Evolutionary conservation across 2,329 filamentous ascomycete genomes (phyloP), one percentile per base, ranked within the genome.

Genomic region (Neofusicoccum kwambonambiense): DNA sequence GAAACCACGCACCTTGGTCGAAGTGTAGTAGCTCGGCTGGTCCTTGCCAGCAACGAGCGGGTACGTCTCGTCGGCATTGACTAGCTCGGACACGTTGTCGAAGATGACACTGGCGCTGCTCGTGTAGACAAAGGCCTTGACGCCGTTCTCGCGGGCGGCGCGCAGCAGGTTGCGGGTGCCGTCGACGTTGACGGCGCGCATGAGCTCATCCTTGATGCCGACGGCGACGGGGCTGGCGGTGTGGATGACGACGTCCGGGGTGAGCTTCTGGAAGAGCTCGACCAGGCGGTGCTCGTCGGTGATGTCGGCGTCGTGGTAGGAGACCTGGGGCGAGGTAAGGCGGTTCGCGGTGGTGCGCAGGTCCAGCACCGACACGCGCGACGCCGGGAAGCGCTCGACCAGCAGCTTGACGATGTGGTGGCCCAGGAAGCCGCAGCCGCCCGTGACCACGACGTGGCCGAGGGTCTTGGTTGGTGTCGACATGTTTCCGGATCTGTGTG

Each of bases 121-220:
- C 17, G 83, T 84, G 70, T 83, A 83, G 15, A 86, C 79, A 66
- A 85, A 83, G 2, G 80, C 82, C 72, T 82, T 83, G 47, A 83
- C 81, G 2, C 80, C 80, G 3, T 77, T 74, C 68, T 82, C 78
- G 68, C 80, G 78, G 37, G 82, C 78, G 13, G 77, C 81, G 65
- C 79, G 72, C 27, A 85, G 70, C 58, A 85, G 71, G 58, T 73
- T 81, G 71, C 81, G 79, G 17, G 82, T 85, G 3, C 83, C 83
- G 17, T 79, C 76, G 15, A 85, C 78, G 64, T 84, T 85, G 69
- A 84, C 81, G 69, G 79, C 81, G 70, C 81, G 78, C 70, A 80
- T 79, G 60, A 82, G 71, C 68, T 78, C 78, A 35, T 69, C 67
- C 61, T 73, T 72, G 67, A 71, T 74, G 45, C 52, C 56, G 13